Base-by-base conservation (phyloP, 2,329 filamentous ascomycete species). In the Aspergillaceae sp. region DNA sequence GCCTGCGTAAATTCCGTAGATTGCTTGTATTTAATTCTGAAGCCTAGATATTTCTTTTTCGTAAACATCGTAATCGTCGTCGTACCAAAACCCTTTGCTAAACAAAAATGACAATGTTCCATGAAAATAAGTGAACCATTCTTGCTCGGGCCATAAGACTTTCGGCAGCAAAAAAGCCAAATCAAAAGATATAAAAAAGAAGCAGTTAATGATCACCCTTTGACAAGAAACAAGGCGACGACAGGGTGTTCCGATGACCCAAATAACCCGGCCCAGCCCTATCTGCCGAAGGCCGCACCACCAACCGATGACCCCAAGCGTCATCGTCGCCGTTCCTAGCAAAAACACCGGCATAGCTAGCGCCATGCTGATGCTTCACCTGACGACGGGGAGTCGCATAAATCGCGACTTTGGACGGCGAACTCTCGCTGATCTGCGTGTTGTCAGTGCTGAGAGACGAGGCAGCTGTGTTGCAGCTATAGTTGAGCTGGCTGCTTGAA, bases 201-300 rank as follows among this genome's bases (percentile, higher is more conserved):
- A 30, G 11, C 28, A 7, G 27, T 29, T 19, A n/a, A 29, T n/a
- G 30, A 30, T 30, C 10, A 8, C 27, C 41, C 19, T 33, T 27
- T n/a, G 48, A 48, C 34, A 57, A 41, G 29, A 51, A 52, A 43
- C 47, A 51, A 8, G 56, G 56, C 11, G 56, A 56, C 3, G 56
- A 59, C 41, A 54, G 42, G 28, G 56, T 57, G 42, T 50, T 54
- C 8, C 56, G 51, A 44, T 58, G 55, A 26, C 48, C 48, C 26
- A 41, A 40, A n/a, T 45, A 36, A 2, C 51, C 30, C 26, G 45
- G 44, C 11, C 44, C 45, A 4, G 40, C 29, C 29, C 44, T 48
- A 4, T 7, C 19, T 7, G 10, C 19, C 5, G 44, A 35, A 8
- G 53, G 50, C n/a, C 44, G 41, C 9, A 54, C 26, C 10, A 51